These are phyloP conservation scores for Starmerella lactis-condensi DNA, from an alignment of 805 yeast genomes.

Conservation along the genomic window DNA sequence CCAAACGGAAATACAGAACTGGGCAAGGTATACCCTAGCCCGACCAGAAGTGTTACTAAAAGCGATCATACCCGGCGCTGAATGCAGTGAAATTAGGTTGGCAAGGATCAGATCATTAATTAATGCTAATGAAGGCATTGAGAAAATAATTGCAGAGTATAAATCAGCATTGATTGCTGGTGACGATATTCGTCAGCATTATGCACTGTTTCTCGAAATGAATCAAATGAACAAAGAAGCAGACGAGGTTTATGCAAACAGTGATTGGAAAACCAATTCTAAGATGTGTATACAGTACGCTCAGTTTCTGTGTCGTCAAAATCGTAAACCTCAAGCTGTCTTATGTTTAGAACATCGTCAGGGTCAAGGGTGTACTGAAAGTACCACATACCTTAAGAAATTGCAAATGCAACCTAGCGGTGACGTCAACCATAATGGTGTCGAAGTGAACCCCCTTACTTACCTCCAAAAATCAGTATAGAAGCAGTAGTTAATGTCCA, in stretches of 20 bases:
- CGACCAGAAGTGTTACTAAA: constrained; percentile 46
- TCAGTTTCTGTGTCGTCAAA: constrained; percentile 5
- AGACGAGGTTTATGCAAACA: constrained; percentile 14
- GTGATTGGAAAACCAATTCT: constrained; percentile 3
- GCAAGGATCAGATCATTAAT: constrained; percentile 41
- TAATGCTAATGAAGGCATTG: constrained; percentile 11
- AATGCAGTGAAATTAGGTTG: constrained; percentile 46
- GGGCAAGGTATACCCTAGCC: constrained; percentile 57
- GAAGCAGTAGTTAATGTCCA: too few relatives aligned
- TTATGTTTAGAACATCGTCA: too few relatives aligned
- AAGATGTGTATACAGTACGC: constrained; percentile 2
- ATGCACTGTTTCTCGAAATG: constrained; percentile 20
- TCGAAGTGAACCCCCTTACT: too few relatives aligned
- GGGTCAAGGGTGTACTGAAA: too few relatives aligned
- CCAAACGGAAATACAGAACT: constrained; percentile 29
- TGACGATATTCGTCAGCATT: constrained; percentile 11
- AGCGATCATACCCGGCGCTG: constrained; percentile 37
- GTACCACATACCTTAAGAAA: too few relatives aligned
- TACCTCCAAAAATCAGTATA: too few relatives aligned
- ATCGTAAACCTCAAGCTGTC: too few relatives aligned
- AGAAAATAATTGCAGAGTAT: constrained; percentile 13
- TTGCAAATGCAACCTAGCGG: too few relatives aligned
- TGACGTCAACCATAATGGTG: too few relatives aligned
- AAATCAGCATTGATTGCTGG: constrained; percentile 16
- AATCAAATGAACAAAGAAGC: constrained; percentile 17